These are phyloP conservation scores for Lanmaoa pseudosensibilis DNA, from an alignment of 768 basidiomycete genomes.

Conservation along the genomic window DNA sequence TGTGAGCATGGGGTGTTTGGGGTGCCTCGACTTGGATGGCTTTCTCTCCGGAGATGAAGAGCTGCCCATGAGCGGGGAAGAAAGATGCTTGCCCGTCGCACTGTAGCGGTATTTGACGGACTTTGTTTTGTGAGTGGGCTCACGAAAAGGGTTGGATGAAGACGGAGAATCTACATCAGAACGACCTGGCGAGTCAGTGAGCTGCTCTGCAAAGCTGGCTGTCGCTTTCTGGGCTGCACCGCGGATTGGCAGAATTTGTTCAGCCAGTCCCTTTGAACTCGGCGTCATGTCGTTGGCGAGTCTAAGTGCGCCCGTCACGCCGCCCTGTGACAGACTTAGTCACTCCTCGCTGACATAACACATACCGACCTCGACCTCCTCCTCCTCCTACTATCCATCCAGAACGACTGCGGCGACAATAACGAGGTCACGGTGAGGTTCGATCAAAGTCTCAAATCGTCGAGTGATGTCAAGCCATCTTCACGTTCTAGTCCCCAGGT, in stretches of 20 bases:
- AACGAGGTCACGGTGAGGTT: slow-evolving; percentile 1
- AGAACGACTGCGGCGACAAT: slow-evolving; percentile 1
- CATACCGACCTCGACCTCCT: not conserved
- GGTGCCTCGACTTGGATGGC: slow-evolving; percentile 4
- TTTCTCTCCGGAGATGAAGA: slow-evolving; percentile 34
- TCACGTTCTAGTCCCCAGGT: not conserved
- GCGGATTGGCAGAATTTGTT: slow-evolving; percentile 28
- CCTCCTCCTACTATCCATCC: not conserved
- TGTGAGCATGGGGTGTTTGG: slow-evolving; percentile 6
- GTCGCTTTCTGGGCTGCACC: slow-evolving; percentile 36
- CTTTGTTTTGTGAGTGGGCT: slow-evolving; percentile 24
- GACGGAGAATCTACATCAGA: slow-evolving; percentile 25
- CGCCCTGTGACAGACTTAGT: slow-evolving; percentile 8
- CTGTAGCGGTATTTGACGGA: slow-evolving; percentile 35
- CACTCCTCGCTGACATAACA: slow-evolving; percentile 19
- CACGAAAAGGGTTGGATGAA: slow-evolving; percentile 26
- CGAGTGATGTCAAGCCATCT: not conserved
- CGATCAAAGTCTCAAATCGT: not conserved
- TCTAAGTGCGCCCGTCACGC: slow-evolving; percentile 15
- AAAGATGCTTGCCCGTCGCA: slow-evolving; percentile 34
- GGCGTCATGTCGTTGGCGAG: slow-evolving; percentile 12
- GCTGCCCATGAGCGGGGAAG: slow-evolving; percentile 33
- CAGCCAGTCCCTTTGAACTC: slow-evolving; percentile 10
- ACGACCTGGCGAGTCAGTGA: slow-evolving; percentile 25
- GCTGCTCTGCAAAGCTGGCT: slow-evolving; percentile 35